Percentiles rank a stretch among this genome's conserved stretches.
phyloP scores from a whole-genome alignment of 257 asterid species.

The Knoxia roxburghii region DNA sequence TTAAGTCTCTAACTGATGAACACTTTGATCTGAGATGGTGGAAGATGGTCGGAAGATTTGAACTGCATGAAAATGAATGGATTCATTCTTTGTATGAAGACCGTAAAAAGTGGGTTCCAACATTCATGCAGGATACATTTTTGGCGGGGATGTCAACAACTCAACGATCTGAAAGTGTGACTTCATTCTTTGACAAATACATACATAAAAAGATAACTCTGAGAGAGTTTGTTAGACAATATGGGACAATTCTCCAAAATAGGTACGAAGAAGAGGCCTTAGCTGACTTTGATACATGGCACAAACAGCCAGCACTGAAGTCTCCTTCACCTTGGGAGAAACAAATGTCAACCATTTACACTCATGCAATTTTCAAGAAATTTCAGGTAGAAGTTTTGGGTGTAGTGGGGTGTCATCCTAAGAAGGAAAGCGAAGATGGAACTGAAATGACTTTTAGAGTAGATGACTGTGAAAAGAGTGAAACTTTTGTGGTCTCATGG shows the following conservation, averaged over 20 bases:
- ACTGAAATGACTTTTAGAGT: slow-evolving; percentile 53
- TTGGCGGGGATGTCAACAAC: slow-evolving; percentile 76
- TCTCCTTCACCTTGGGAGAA: slow-evolving; percentile 99
- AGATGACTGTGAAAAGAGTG: slow-evolving; percentile 83
- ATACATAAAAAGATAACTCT: slow-evolving; percentile 72
- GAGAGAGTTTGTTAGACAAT: slow-evolving; percentile 87
- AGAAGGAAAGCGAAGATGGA: slow-evolving; percentile 60
- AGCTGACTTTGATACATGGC: slow-evolving; percentile 92
- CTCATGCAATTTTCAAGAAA: slow-evolving; percentile 82
- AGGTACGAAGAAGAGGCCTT: slow-evolving; percentile 91
- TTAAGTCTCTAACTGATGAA: slow-evolving; percentile 77
- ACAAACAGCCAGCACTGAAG: slow-evolving; percentile 93
- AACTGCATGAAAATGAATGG: slow-evolving; percentile 90
- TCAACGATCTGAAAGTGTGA: slow-evolving; percentile 78
- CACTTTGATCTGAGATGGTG: slow-evolving; percentile 96
- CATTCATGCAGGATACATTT: slow-evolving; percentile 65
- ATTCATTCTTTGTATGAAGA: slow-evolving; percentile 71
- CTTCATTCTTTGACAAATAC: slow-evolving; percentile 76
- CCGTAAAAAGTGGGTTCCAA: slow-evolving; percentile 81
- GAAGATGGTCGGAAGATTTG: slow-evolving; percentile 92
- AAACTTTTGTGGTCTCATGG: slow-evolving; percentile 72
- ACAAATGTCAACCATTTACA: slow-evolving; percentile 84
- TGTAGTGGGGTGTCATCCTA: slow-evolving; percentile 97
- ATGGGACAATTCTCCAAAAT: slow-evolving; percentile 67
- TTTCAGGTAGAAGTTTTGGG: slow-evolving; percentile 95